Conservation (phyloP, 495 filamentous ascomycete genomes). For the Penicillium bovifimosum region DNA sequence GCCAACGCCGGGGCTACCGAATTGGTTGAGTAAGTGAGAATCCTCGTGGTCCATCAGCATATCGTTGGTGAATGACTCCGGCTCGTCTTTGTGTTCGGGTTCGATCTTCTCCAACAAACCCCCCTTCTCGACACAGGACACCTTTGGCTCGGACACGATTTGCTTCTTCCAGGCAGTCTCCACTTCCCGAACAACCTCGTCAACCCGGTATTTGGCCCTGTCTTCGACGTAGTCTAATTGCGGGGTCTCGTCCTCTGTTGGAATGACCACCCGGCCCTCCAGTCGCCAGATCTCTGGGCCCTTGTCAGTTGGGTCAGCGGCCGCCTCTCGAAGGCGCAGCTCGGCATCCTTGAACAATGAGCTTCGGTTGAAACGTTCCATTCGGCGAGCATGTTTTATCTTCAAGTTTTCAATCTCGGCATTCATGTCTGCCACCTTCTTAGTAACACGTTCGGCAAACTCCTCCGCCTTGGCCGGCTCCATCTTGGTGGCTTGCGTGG, state of each 20-base stretch:
- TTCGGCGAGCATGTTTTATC: slow-evolving; percentile 63
- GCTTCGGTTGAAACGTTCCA: slow-evolving; percentile 67
- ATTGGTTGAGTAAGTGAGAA: slow-evolving; percentile 56
- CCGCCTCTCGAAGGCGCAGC: slow-evolving; percentile 45
- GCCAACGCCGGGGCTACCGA: slow-evolving; percentile 48
- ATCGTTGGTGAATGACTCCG: slow-evolving; percentile 45
- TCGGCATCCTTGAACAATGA: slow-evolving; percentile 61
- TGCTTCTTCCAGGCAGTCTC: slow-evolving; percentile 51
- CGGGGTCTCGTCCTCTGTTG: slow-evolving; percentile 43
- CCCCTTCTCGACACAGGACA: slow-evolving; percentile 65
- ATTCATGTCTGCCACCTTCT: slow-evolving; percentile 58
- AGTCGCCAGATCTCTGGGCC: slow-evolving; percentile 58
- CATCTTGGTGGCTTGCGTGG: slow-evolving; percentile 54
- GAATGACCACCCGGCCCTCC: slow-evolving; percentile 51
- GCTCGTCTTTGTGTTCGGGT: slow-evolving; percentile 34
- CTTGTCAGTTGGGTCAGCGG: slow-evolving; percentile 44
- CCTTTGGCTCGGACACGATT: slow-evolving; percentile 53
- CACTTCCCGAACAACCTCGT: slow-evolving; percentile 55
- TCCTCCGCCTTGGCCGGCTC: slow-evolving; percentile 64
- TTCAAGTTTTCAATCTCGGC: slow-evolving; percentile 81
- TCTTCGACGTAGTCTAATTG: slow-evolving; percentile 33
- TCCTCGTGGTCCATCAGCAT: slow-evolving; percentile 63
- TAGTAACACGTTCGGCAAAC: slow-evolving; percentile 67
- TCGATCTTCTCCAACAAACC: slow-evolving; percentile 60
- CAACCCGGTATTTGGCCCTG: slow-evolving; percentile 48